Evolutionary conservation across 257 asterid genomes (phyloP), one percentile per base, ranked within the genome.

Genomic region (Nicotiana paniculata): DNA sequence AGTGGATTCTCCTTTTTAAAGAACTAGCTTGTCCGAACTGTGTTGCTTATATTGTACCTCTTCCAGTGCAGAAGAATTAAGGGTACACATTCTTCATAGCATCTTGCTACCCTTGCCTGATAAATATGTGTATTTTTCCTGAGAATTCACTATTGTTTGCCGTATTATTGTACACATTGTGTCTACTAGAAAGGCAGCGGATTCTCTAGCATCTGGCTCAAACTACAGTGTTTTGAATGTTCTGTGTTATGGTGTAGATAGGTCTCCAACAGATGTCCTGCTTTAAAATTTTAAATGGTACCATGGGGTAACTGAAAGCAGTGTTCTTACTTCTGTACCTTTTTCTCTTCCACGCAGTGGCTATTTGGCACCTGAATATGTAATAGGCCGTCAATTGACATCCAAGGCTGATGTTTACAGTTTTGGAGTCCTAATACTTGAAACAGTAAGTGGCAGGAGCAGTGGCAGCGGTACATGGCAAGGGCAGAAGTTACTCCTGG

Each of bases 291-390:
- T 15, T 58, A 51, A 74, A 74, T 7, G 0, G 63, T 74, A 21
- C 0, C 24, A 48, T 48, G 63, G 65, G 30, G 74, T 65, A 28
- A 48, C 35, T 81, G 83, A 81, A 61, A 80, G 17, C 21, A 43
- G 57, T 28, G 4, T 69, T 80, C 78, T 80, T 65, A 81, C 78
- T 16, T 51, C 35, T 46, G 16, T 68, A 37, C 76, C 70, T 63
- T 81, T 46, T 76, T 78, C 35, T 84, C 81, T 87, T 85, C 82
- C 84, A 9, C 81, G 83, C 98, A 95, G 99, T 67, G 98, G 98
- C 84, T 95, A 95, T 89, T 90, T 95, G 85, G 99, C 99, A 67
- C 99, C 99, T n/a, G 99, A 95, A 88, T 95, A 95, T 86, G 98
- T 89, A 79, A 83, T 92, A 85, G 99, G 98, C 32, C 97, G 99